Evolutionary conservation across 768 basidiomycete species (phyloP), one percentile per base, ranked within the genome.

Genomic region (Neoboletus subvelutipes): DNA sequence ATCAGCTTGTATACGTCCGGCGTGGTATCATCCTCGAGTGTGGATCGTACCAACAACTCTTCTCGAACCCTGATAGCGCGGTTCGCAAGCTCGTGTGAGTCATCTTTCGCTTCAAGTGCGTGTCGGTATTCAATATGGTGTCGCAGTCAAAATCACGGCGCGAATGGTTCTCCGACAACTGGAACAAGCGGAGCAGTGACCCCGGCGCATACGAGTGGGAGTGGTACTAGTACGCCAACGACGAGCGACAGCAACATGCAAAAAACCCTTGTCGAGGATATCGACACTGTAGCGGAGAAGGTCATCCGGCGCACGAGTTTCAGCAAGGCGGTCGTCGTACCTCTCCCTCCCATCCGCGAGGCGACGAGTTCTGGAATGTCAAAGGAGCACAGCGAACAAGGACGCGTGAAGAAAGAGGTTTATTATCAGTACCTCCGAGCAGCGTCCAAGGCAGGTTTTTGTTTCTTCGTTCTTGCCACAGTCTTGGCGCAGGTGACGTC

Each of bases 11-110:
- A 48, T 92, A 86, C 72, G 73, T 97, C 39, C 86, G 91, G 20
- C 83, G 86, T 24, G 94, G 94, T 15, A 86, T 94, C 66, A 84
- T 95, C 52, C 72, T 92, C 10, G 94, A 96, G 73, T 75, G 70
- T 22, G 91, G 89, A 3, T 75, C 87, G 0, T 94, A 88, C 66
- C 70, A 76, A 13, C 73, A 79, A 20, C 76, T 90, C 11, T 76
- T 87, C 68, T 74, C 72, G 40, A 84, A 90, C 62, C 64, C 78
- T 2, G 80, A 86, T 9, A 80, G 86, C 40, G 85, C 91, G 58
- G 67, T 94, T 45, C 80, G 81, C 66, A 90, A 87, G 67, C 81
- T 97, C 40, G 77, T 94, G 90, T 91, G 66, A 63, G 88, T 73
- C 37, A 11, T 20, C 42, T 47, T 12, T n/a, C 18, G 0, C 2